Percentiles rank a stretch among this genome's conserved stretches.
Conservation (phyloP, 192 early-diverging fungal genomes). For the Umbelopsis isabellina region DNA sequence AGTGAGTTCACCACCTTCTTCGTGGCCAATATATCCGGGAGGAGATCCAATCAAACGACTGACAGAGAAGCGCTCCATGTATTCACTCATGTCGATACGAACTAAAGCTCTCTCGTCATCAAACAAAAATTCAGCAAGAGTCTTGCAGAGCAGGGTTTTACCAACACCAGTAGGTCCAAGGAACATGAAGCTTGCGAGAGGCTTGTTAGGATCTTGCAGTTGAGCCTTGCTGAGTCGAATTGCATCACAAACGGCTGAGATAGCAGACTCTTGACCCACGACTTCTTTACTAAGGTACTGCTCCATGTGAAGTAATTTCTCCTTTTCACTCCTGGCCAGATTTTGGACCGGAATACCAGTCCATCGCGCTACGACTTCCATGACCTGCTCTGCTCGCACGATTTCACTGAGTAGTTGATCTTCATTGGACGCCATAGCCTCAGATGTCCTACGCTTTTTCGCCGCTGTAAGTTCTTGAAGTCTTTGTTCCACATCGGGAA, state of each 20-base stretch:
- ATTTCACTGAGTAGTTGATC: slow-evolving; percentile 78
- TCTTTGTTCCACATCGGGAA: slow-evolving; percentile 84
- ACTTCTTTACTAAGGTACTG: slow-evolving; percentile 84
- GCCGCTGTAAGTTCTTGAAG: slow-evolving; percentile 73
- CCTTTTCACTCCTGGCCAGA: slow-evolving; percentile 84
- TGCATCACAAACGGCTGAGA: slow-evolving; percentile 70
- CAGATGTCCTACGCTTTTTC: slow-evolving; percentile 59
- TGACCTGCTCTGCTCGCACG: slow-evolving; percentile 91
- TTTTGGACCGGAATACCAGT: slow-evolving; percentile 95
- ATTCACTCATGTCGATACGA: slow-evolving; percentile 83
- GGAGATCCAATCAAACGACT: slow-evolving; percentile 79
- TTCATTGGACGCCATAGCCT: slow-evolving; percentile 52
- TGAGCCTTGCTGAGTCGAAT: slow-evolving; percentile 79
- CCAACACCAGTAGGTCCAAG: slow-evolving; percentile 85
- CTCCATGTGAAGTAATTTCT: slow-evolving; percentile 79
- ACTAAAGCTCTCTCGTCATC: slow-evolving; percentile 72
- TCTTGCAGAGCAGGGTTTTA: slow-evolving; percentile 80
- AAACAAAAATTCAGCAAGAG: slow-evolving; percentile 77
- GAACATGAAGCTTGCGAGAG: slow-evolving; percentile 82
- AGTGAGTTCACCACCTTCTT: slow-evolving; percentile 77
- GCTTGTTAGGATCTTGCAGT: slow-evolving; percentile 70
- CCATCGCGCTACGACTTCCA: slow-evolving; percentile 93
- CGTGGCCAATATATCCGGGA: slow-evolving; percentile 81
- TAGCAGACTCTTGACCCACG: slow-evolving; percentile 76
- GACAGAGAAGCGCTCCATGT: slow-evolving; percentile 58